Evolutionary conservation across 129 eudicot genomes (phyloP), one percentile per base, ranked within the genome.

Genomic region (Apium graveolens): DNA sequence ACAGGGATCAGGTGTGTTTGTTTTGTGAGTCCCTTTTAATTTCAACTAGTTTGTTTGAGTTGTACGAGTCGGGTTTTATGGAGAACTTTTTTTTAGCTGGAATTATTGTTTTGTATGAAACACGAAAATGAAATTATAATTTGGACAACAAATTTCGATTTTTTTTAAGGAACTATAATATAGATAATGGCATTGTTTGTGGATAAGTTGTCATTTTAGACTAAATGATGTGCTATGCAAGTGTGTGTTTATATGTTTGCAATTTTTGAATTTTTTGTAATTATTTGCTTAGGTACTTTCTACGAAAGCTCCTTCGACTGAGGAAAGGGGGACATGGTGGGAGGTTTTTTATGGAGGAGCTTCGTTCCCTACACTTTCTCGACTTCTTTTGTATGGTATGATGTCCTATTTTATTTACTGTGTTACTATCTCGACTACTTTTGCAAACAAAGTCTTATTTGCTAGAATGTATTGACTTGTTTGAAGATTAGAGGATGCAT

Each of bases 321-420:
- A 81, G 35, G 87, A 91, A 83, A 88, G 91, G 74, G 83, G 80
- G 48, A 81, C 73, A 49, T 84, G 89, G 90, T 85, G 97, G 96
- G 76, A 81, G 74, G 80, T 83, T 72, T 95, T 95, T 76, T 95
- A 91, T 71, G 78, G 66, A 79, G 94, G 96, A 20, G 82, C 93
- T 65, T 88, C 86, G 24, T 95, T 95, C 82, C 87, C 86, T 18
- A 84, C 90, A 48, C 78, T 91, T 43, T 88, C 98, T 73, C 81
- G 92, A 78, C 86, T 92, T 77, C 79, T 95, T 84, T 81, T 92
- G 55, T 71, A 85, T 81, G 98, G 98, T 91, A 91, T 55, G 31
- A 41, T 74, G 13, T 60, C 29, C 31, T 55, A 2, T 90, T 65
- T 85, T 82, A 26, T 91, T 95, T 84, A 84, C 86, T 21, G 81